These are phyloP conservation scores for Rossbeevera mucosa DNA, from an alignment of 768 basidiomycete species.

Conservation along the genomic window DNA sequence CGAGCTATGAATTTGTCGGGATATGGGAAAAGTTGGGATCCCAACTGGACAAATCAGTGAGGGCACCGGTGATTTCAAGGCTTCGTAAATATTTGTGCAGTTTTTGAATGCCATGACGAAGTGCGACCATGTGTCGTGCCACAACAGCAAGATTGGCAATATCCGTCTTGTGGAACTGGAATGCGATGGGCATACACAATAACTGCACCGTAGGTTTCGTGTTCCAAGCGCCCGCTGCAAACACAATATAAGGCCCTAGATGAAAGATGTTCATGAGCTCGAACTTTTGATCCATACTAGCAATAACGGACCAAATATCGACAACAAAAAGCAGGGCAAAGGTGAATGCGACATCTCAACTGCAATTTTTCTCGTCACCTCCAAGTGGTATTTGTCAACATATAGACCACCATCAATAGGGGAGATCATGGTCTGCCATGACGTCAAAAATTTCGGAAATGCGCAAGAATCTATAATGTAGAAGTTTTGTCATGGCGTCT, in stretches of 20 bases:
- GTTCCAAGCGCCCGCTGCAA: conserved; percentile 27
- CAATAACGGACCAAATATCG: conserved; percentile 18
- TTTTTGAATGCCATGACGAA: background rate
- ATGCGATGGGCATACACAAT: background rate
- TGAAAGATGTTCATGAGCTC: background rate
- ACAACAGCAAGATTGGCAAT: background rate
- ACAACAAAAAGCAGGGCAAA: conserved; percentile 27
- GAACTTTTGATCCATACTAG: background rate
- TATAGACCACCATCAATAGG: no score
- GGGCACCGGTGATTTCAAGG: background rate
- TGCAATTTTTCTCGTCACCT: conserved; percentile 10
- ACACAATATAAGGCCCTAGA: conserved; percentile 25
- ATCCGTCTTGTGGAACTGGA: conserved; percentile 16
- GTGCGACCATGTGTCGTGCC: background rate
- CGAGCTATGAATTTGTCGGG: conserved; percentile 4
- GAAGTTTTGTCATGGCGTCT: background rate
- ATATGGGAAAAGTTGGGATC: conserved; percentile 2
- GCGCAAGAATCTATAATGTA: fast-evolving
- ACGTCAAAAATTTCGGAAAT: no score
- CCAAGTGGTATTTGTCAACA: background rate
- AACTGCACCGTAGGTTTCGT: conserved; percentile 12
- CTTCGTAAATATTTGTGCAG: conserved; percentile 26
- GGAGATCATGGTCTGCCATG: no score
- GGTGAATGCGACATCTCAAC: conserved; percentile 6
- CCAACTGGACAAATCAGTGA: background rate